Base-by-base conservation (phyloP, 345 rosid genomes). In the Murraya paniculata region DNA sequence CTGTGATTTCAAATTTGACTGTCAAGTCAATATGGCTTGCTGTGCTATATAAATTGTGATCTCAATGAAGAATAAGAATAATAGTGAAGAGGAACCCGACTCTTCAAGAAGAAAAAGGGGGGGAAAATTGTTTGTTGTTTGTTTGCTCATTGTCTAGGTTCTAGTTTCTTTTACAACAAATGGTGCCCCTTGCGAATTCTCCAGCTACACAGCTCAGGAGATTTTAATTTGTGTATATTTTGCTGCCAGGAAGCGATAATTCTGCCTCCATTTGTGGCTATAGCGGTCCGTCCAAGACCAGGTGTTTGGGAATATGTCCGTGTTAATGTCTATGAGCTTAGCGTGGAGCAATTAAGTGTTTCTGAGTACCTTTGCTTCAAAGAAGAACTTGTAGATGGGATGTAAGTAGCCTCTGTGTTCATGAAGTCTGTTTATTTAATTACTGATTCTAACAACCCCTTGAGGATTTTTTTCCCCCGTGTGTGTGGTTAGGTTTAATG, bases 291-390 rank as follows among this genome's bases (percentile, higher is more conserved):
- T 61, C 99, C 99, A 58, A 89, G 98, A 79, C 99, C 95, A 58
- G 99, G 99, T 76, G 98, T 96, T 74, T 96, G 99, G 99, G 99
- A 96, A 85, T 96, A 83, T 74, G 91, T 94, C 61, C 98, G 99
- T 68, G 98, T 96, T 58, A 92, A 94, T 83, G 92, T 94, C 64
- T 57, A 80, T 55, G 91, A 97, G 79, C 93, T 97, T 72, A 90
- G 88, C 59, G 99, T 97, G 79, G 99, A 97, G 68, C 92, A 97
- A 35, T 77, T 97, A 68, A 81, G 73, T 72, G 93, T 91, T 76
- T 82, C 99, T 30, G 97, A 94, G 81, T 97, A 94, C 80, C 99
- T 97, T 77, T 36, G 53, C 72, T 97, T 94, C 83, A 97, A 97
- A 81, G 99, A 97, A 82, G 95, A 85, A 71, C 98, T 97, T 72